Percentiles rank a stretch among this genome's conserved stretches.
Conservation (phyloP, 768 basidiomycete species). For the Hypholoma sublateritium region DNA sequence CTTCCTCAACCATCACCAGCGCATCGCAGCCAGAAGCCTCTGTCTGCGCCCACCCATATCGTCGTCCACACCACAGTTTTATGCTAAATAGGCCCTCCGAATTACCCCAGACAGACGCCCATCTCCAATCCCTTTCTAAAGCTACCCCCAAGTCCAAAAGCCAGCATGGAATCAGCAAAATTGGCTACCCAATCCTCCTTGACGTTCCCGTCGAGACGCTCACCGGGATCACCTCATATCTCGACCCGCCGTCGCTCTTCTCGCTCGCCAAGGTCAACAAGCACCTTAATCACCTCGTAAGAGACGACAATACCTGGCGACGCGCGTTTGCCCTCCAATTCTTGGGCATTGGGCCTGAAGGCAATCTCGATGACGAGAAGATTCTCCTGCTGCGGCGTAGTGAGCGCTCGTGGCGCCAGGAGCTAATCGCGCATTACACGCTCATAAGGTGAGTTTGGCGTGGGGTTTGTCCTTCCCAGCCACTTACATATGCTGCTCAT, state of each 20-base stretch:
- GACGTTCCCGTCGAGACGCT: slow-evolving; percentile 70
- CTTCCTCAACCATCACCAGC: slow-evolving; percentile 16
- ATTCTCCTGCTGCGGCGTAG: slow-evolving; percentile 56
- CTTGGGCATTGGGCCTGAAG: slow-evolving; percentile 66
- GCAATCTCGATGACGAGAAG: slow-evolving; percentile 44
- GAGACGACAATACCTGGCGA: slow-evolving; percentile 79
- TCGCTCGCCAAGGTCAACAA: slow-evolving; percentile 54
- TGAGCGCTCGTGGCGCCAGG: slow-evolving; percentile 65
- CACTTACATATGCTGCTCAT: slow-evolving; percentile 1
- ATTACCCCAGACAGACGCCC: slow-evolving; percentile 36
- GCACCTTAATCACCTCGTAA: slow-evolving; percentile 61
- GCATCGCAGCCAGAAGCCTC: slow-evolving; percentile 24
- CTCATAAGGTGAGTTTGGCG: slow-evolving; percentile 46
- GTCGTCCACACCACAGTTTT: slow-evolving; percentile 42
- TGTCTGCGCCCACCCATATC: slow-evolving; percentile 19
- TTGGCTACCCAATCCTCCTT: slow-evolving; percentile 39
- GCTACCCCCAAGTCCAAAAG: slow-evolving; percentile 23
- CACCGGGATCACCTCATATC: slow-evolving; percentile 72
- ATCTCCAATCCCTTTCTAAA: slow-evolving; percentile 29
- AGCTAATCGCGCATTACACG: slow-evolving; percentile 60
- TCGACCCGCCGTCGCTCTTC: slow-evolving; percentile 62
- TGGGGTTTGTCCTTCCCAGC: background rate
- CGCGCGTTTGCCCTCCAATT: slow-evolving; percentile 71
- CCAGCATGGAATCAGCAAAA: slow-evolving; percentile 51
- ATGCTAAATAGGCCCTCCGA: slow-evolving; percentile 63